Evolutionary conservation across 2,329 filamentous ascomycete genomes (phyloP).

Genomic region (Alternaria arbusti): DNA sequence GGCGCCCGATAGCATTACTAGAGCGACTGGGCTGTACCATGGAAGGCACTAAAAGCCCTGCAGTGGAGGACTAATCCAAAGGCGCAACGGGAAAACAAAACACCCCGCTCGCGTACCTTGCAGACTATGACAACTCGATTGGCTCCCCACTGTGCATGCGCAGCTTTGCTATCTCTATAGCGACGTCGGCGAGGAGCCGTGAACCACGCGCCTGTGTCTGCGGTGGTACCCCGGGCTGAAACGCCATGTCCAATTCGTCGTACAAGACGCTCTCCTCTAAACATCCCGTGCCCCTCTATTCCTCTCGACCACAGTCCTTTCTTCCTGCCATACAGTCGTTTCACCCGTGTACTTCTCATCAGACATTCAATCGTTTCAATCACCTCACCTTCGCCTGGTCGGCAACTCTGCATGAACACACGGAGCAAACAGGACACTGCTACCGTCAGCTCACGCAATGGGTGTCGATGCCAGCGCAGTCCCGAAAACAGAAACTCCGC

Average conservation of each 20-base stretch:
- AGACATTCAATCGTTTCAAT: constrained; percentile 1
- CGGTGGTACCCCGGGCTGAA: constrained; percentile 12
- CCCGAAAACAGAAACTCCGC: constrained; percentile 9
- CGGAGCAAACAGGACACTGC: constrained; percentile 17
- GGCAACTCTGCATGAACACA: neutral
- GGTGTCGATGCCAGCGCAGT: constrained; percentile 24
- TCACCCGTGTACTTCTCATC: constrained; percentile 1
- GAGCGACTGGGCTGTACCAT: neutral
- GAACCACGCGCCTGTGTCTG: constrained; percentile 9
- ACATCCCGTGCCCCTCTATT: constrained; percentile 1
- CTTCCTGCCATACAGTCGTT: constrained; percentile 8
- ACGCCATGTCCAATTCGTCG: constrained; percentile 9
- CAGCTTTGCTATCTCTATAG: constrained; percentile 11
- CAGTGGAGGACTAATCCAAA: constrained; percentile 4
- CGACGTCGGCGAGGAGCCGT: constrained; percentile 14
- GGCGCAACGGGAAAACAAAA: neutral
- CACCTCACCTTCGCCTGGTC: neutral
- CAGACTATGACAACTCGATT: neutral
- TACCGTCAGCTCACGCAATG: constrained; percentile 21
- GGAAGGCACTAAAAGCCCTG: constrained; percentile 1
- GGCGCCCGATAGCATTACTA: neutral
- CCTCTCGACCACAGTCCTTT: constrained; percentile 8
- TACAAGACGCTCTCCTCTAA: constrained; percentile 8
- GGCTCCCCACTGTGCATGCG: neutral
- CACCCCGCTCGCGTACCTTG: constrained; percentile 10